phyloP scores from a whole-genome alignment of 2,329 filamentous ascomycete species.

The Colletotrichum magnum region DNA sequence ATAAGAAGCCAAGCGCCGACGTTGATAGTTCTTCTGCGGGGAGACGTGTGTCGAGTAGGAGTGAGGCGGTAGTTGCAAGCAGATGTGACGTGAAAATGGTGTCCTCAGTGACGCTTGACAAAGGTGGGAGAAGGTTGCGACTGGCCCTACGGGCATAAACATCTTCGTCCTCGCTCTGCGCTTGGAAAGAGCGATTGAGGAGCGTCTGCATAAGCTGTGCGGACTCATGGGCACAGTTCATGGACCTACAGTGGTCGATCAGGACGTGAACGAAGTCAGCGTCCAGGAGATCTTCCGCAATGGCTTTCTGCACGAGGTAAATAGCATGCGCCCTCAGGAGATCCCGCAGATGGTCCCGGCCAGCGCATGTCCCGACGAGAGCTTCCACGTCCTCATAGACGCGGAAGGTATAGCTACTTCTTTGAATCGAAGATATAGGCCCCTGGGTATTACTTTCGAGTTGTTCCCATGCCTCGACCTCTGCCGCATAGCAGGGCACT shows the following conservation, averaged over 20 bases:
- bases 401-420: constrained; percentile 56
- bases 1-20: constrained; percentile 20
- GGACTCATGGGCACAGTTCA: constrained; percentile 55
- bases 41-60: constrained; percentile 14
- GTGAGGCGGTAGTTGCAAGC: constrained; percentile 10
- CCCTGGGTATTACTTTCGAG: constrained; percentile 55
- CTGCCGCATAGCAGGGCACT: constrained; percentile 62
- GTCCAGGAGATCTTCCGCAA: constrained; percentile 58
- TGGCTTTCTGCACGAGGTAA: constrained; percentile 57
- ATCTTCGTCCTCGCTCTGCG: background rate
- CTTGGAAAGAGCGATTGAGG: constrained; percentile 47
- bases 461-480: constrained; percentile 59
- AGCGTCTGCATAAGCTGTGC: constrained; percentile 56
- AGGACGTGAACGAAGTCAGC: constrained; percentile 56
- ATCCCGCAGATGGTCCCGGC: constrained; percentile 61
- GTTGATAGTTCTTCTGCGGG: constrained; percentile 8
- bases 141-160: background rate
- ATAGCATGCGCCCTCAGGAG: constrained; percentile 64
- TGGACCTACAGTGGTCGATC: constrained; percentile 57
- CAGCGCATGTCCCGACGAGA: constrained; percentile 54
- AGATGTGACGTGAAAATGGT: background rate
- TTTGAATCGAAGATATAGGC: constrained; percentile 51
- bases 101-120: background rate
- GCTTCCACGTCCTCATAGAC: constrained; percentile 65
- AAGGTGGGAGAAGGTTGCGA: background rate